phyloP scores from a whole-genome alignment of 768 basidiomycete species.

The Tulasnella sp. region DNA sequence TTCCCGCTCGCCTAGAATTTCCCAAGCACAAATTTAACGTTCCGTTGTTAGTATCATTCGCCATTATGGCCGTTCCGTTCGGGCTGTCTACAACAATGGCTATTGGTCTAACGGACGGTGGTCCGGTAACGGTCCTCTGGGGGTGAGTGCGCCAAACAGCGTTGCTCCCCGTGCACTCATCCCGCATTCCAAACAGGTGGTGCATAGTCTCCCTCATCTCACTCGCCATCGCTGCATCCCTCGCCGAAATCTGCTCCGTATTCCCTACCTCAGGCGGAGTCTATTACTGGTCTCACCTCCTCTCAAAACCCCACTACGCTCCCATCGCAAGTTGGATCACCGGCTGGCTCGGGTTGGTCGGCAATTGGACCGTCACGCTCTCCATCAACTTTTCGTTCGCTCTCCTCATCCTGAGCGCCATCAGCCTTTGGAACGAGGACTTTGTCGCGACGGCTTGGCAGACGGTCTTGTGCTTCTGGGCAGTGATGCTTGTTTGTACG shows the following conservation, averaged over 20 bases:
- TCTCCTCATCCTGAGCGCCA: slow-evolving; percentile 58
- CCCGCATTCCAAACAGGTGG: not conserved
- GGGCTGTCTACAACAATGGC: slow-evolving; percentile 25
- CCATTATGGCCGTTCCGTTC: slow-evolving; percentile 17
- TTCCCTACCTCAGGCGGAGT: slow-evolving; percentile 25
- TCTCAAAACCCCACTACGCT: slow-evolving; percentile 52
- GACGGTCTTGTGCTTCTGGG: slow-evolving; percentile 56
- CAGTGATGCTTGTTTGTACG: slow-evolving; percentile 48
- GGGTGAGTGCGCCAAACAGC: not conserved
- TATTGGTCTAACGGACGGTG: slow-evolving; percentile 23
- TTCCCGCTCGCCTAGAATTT: not conserved
- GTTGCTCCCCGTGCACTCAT: not conserved
- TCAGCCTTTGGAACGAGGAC: slow-evolving; percentile 54
- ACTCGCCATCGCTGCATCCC: slow-evolving; percentile 17
- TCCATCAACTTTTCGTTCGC: slow-evolving; percentile 64
- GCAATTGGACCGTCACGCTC: slow-evolving; percentile 64
- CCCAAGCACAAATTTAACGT: not conserved
- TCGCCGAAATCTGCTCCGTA: slow-evolving; percentile 24
- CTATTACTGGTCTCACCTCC: slow-evolving; percentile 56
- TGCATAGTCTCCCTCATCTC: slow-evolving; percentile 25
- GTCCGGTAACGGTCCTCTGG: slow-evolving; percentile 20
- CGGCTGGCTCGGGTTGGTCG: slow-evolving; percentile 65
- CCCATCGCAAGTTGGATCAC: slow-evolving; percentile 60
- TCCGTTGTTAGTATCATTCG: slow-evolving; percentile 1
- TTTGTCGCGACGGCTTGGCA: slow-evolving; percentile 60